Evolutionary conservation across 345 rosid species (phyloP), one percentile per base, ranked within the genome.

Genomic region (Arabis hirsuta): DNA sequence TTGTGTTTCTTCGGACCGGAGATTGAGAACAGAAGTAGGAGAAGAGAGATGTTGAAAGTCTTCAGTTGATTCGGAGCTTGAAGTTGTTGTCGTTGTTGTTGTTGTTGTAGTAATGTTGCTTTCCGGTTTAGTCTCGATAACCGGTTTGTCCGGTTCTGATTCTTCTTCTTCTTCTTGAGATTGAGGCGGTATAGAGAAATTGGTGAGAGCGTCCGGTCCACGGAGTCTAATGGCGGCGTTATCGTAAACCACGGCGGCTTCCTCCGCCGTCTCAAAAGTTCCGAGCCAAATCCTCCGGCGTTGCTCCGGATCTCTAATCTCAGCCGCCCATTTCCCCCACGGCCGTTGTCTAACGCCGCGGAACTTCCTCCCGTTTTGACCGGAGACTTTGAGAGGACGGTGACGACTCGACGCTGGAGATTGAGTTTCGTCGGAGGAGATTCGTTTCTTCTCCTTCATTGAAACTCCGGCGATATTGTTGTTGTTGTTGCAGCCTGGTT

Each of bases 271-370:
- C 16, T 86, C 82, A 24, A 82, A 93, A 26, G 98, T 93, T 3
- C 98, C 98, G 14, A 94, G 72, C 98, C 98, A 94, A 11, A 94
- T 73, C 79, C 98, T 79, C 16, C 81, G 87, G 4, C 92, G 88
- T 55, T 80, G 81, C n/a, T 77, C 87, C 0, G 98, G 98, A 86
- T 93, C 98, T n/a, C 98, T 83, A 76, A 93, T 93, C 88, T 93
- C 98, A 6, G 98, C 98, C 2, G 98, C 98, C 97, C 97, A 93
- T 81, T 93, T 93, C 0, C 98, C 98, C 98, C 98, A 93, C 0
- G 98, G 98, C 74, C 98, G 80, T 74, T 86, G 96, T 56, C 98
- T 72, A 2, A 93, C 98, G 4, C 98, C 98, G 0, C 98, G 86
- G 60, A 78, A 93, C 88, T 93, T 93, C 74, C 74, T 93, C 20